Percentiles rank a stretch among this genome's conserved stretches.
phyloP scores from a whole-genome alignment of 345 rosid genomes.

The Eucalyptus dawsonii region DNA sequence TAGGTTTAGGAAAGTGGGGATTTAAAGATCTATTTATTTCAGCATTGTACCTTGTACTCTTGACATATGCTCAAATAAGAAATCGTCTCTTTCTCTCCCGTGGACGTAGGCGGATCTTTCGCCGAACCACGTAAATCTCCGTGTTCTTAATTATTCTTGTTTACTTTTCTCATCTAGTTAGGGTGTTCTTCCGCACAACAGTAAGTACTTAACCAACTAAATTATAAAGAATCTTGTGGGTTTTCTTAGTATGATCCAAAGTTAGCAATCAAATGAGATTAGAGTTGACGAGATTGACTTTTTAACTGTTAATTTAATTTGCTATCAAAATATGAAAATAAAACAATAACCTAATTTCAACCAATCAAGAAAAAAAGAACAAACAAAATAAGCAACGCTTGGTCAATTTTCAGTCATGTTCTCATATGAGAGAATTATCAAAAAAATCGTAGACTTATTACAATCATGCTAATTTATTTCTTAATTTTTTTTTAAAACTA shows the following conservation, averaged over 20 bases:
- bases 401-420: not conserved
- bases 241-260: not conserved
- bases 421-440: not conserved
- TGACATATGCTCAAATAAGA: no score
- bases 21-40: no score
- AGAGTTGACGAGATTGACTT: not conserved
- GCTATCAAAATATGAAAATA: not conserved
- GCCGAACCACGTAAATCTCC: no score
- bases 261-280: not conserved
- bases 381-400: not conserved
- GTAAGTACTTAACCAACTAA: not conserved
- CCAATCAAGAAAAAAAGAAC: not conserved
- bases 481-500: no score
- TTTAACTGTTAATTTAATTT: not conserved
- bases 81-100: no score
- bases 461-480: rapidly evolving
- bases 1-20: no score
- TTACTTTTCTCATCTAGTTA: no score
- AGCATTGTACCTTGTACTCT: no score
- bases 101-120: no score
- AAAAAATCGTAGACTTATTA: no score
- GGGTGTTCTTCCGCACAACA: no score
- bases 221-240: not conserved
- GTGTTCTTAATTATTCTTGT: no score
- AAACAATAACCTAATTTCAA: not conserved